Conservation (phyloP, 768 basidiomycete species). For the Lentinula guzmanii region DNA sequence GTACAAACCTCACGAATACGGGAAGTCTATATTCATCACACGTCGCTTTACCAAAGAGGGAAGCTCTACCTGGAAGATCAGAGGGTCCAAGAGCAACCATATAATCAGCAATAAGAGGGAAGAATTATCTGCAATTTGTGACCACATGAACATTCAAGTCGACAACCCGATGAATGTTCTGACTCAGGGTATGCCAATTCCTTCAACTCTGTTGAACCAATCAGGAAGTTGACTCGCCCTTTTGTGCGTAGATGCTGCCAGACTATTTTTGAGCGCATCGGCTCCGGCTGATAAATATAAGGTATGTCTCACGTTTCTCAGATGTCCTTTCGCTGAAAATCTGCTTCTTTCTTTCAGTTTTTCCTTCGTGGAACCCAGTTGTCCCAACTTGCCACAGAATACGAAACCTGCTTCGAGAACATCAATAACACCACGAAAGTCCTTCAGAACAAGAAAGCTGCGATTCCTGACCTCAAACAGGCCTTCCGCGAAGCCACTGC, state of each 20-base stretch:
- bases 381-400: constrained; percentile 81
- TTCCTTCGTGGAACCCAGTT: constrained; percentile 94
- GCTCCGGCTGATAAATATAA: constrained; percentile 84
- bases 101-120: constrained; percentile 72
- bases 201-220: neutral
- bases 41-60: constrained; percentile 79
- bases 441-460: constrained; percentile 66
- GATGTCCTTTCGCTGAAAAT: neutral
- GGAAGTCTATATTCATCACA: constrained; percentile 78
- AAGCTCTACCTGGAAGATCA: constrained; percentile 76
- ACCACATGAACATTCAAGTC: constrained; percentile 95
- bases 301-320: constrained; percentile 31
- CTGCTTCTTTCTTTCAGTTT: constrained; percentile 49
- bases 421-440: constrained; percentile 63
- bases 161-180: constrained; percentile 95
- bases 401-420: constrained; percentile 69
- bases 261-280: constrained; percentile 83
- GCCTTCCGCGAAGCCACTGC: constrained; percentile 49
- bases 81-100: constrained; percentile 50
- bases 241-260: constrained; percentile 45
- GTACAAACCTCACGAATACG: constrained; percentile 79
- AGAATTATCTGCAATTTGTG: constrained; percentile 83
- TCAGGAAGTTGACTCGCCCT: neutral
- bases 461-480: constrained; percentile 68
- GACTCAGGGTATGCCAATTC: constrained; percentile 57